phyloP scores from a whole-genome alignment of 2,329 filamentous ascomycete species.

The Byssochlamys sp. region DNA sequence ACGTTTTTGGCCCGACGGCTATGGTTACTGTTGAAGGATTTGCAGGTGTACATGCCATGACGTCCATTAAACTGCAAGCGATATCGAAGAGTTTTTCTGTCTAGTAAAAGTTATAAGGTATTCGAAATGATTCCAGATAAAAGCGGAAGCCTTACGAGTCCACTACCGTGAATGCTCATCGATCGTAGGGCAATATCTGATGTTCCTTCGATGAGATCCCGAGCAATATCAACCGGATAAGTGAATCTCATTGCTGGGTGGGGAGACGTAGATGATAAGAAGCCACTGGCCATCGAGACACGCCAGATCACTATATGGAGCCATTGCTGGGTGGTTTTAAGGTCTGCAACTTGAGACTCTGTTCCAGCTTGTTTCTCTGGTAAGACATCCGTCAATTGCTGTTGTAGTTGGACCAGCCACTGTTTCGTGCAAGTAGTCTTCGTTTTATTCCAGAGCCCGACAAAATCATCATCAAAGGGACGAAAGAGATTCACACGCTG shows the following conservation, averaged over 20 bases:
- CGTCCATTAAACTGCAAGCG: conserved; percentile 60
- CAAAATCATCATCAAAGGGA: conserved; percentile 56
- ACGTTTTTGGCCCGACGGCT: not conserved
- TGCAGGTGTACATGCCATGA: conserved; percentile 53
- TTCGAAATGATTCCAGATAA: not conserved
- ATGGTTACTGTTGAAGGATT: conserved; percentile 12
- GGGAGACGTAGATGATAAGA: conserved; percentile 45
- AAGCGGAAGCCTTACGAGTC: not conserved
- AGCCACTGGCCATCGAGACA: not conserved
- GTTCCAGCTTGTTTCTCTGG: not conserved
- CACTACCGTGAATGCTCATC: conserved; percentile 61
- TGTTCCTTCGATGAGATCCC: conserved; percentile 54
- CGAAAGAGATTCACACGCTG: conserved; percentile 43
- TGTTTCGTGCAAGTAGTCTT: conserved; percentile 47
- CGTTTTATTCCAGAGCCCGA: conserved; percentile 58
- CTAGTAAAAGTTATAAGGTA: conserved; percentile 24
- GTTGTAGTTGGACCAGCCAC: conserved; percentile 51
- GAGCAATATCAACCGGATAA: conserved; percentile 52
- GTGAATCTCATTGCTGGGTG: conserved; percentile 52
- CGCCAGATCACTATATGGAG: not conserved
- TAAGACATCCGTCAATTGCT: conserved; percentile 33
- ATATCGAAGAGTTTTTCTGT: conserved; percentile 72
- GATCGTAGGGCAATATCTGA: conserved; percentile 60
- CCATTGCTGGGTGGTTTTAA: not conserved
- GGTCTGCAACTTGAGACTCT: not conserved